Percentiles rank a stretch among this genome's conserved stretches.
phyloP scores from a whole-genome alignment of 495 filamentous ascomycete species.

The Aspergillus indologenus region DNA sequence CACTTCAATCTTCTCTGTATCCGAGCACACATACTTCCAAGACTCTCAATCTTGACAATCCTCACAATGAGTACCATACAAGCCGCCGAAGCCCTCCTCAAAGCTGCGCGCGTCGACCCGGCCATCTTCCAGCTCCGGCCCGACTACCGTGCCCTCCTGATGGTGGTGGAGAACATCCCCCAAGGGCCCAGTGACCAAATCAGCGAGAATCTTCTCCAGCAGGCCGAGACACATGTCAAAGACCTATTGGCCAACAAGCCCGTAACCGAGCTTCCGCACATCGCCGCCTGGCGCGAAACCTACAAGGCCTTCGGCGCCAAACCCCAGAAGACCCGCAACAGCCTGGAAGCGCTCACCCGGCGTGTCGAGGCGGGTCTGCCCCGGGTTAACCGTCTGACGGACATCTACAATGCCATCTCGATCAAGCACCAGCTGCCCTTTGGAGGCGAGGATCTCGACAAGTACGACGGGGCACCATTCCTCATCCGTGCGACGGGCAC shows the following conservation, averaged over 20 bases:
- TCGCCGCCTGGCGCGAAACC: constrained; percentile 24
- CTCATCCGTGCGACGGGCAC: constrained; percentile 29
- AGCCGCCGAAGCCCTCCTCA: constrained; percentile 3
- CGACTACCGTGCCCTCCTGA: constrained; percentile 24
- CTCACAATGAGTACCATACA: background rate
- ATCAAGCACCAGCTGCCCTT: constrained; percentile 36
- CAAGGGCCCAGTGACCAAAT: constrained; percentile 16
- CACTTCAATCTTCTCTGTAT: too few relatives aligned
- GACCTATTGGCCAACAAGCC: background rate
- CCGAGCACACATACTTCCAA: background rate
- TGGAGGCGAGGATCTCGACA: constrained; percentile 33
- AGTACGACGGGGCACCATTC: constrained; percentile 30
- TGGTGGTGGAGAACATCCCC: constrained; percentile 25
- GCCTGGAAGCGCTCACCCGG: constrained; percentile 31
- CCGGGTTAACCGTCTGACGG: constrained; percentile 32
- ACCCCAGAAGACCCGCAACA: constrained; percentile 26
- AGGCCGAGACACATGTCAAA: background rate
- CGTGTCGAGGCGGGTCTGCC: constrained; percentile 29
- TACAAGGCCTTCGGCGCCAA: constrained; percentile 27
- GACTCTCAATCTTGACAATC: too few relatives aligned
- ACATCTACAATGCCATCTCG: constrained; percentile 37
- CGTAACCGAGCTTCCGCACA: constrained; percentile 23
- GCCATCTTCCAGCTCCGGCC: constrained; percentile 24
- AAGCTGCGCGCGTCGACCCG: constrained; percentile 15
- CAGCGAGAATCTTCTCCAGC: constrained; percentile 8